A percentile compares a stretch with the other conserved stretches of the same genome.
phyloP scores from a whole-genome alignment of 768 basidiomycete species.

The Russula olivacea region DNA sequence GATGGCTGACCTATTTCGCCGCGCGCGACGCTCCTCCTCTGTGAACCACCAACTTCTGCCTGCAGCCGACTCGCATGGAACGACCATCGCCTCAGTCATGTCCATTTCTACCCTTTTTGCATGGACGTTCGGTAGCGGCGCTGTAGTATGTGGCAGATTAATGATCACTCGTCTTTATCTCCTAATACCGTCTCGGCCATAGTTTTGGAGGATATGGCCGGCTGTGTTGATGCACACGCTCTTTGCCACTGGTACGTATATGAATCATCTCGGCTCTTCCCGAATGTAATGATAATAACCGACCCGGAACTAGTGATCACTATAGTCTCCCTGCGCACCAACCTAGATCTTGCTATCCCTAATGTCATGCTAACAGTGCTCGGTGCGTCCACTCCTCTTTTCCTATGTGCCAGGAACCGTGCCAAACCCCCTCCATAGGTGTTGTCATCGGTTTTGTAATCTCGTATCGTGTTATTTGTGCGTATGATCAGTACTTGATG shows the following conservation, averaged over 20 bases:
- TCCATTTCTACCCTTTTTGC: slow-evolving; percentile 4
- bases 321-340: neutral
- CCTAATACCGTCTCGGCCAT: neutral
- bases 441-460: slow-evolving; percentile 55
- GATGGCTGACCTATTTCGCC: neutral
- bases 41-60: slow-evolving; percentile 13
- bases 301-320: neutral
- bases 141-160: neutral
- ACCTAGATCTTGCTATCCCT: neutral
- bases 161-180: slow-evolving; percentile 11
- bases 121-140: slow-evolving; percentile 32
- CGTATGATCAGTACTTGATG: slow-evolving; percentile 61
- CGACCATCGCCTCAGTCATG: neutral
- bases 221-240: slow-evolving; percentile 56
- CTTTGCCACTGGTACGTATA: slow-evolving; percentile 44
- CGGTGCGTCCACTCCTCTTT: neutral
- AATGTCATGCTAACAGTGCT: slow-evolving; percentile 9
- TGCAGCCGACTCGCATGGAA: slow-evolving; percentile 3
- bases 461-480: slow-evolving; percentile 48
- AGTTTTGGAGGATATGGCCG: slow-evolving; percentile 62
- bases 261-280: slow-evolving; percentile 4
- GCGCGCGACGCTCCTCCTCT: neutral
- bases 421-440: slow-evolving; percentile 34
- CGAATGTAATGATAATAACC: neutral
- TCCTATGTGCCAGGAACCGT: neutral